Evolutionary conservation across 768 basidiomycete genomes (phyloP).

Genomic region (Russula dissimulans): DNA sequence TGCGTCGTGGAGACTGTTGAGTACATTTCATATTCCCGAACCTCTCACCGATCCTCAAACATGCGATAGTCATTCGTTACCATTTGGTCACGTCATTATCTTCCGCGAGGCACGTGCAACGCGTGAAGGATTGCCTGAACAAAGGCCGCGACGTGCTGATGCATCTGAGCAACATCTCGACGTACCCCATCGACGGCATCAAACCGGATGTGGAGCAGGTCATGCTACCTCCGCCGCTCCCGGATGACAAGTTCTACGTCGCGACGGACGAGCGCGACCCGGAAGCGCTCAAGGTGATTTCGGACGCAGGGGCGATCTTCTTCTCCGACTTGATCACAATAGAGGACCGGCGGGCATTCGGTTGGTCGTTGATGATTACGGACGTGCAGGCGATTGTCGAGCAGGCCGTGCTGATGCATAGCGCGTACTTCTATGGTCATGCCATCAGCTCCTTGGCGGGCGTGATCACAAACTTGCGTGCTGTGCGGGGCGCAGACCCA

Average conservation of each 20-base stretch:
- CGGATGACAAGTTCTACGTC: conserved; percentile 24
- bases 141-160: conserved; percentile 26
- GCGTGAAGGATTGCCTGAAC: conserved; percentile 25
- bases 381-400: conserved; percentile 36
- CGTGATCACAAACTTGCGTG: conserved; percentile 31
- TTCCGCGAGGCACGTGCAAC: conserved; percentile 28
- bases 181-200: conserved; percentile 7
- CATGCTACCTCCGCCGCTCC: not conserved
- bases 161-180: not conserved
- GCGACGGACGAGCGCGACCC: conserved; percentile 36
- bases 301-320: conserved; percentile 32
- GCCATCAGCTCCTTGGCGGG: conserved; percentile 32
- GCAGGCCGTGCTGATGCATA: conserved; percentile 29
- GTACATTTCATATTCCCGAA: conserved; percentile 8
- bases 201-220: conserved; percentile 3
- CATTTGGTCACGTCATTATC: conserved; percentile 30
- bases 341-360: conserved; percentile 31
- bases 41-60: not conserved
- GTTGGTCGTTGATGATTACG: conserved; percentile 37
- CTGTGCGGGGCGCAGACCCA: conserved; percentile 30
- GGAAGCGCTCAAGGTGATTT: conserved; percentile 26
- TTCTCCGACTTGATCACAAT: conserved; percentile 34
- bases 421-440: conserved; percentile 32
- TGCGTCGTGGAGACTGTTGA: conserved; percentile 37
- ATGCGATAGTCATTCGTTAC: conserved; percentile 24